Percentiles rank a stretch among this genome's conserved stretches.
Evolutionary conservation across 352 stramenopile species (phyloP).

Genomic region (Globisporangium uncinulatum): DNA sequence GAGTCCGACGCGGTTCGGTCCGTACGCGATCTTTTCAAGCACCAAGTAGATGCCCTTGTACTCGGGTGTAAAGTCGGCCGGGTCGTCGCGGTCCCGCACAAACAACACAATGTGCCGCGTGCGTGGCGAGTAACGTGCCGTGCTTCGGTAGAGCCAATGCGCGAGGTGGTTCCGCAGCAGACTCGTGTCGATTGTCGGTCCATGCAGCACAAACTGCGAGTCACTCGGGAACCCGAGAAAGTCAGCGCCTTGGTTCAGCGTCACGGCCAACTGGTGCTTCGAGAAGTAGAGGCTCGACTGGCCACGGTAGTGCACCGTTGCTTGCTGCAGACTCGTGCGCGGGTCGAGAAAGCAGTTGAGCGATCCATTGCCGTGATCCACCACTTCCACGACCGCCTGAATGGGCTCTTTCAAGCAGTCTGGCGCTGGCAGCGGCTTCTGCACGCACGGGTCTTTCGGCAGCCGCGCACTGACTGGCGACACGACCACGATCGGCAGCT

Average conservation of each 20-base stretch:
- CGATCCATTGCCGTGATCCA: constrained; percentile 50
- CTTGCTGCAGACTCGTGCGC: constrained; percentile 32
- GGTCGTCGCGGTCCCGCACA: constrained; percentile 26
- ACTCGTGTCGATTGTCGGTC: constrained; percentile 62
- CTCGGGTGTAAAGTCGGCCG: constrained; percentile 18
- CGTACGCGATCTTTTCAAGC: constrained; percentile 72
- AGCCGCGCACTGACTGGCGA: constrained; percentile 47
- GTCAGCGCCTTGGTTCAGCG: constrained; percentile 31
- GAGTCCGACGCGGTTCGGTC: constrained; percentile 57
- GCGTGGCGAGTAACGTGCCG: constrained; percentile 60
- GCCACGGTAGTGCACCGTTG: constrained; percentile 69
- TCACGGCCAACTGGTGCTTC: constrained; percentile 77
- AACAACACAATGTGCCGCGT: constrained; percentile 64
- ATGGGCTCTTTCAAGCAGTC: constrained; percentile 64
- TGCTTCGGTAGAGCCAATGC: constrained; percentile 72
- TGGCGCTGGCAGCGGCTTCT: constrained; percentile 51
- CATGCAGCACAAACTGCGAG: constrained; percentile 68
- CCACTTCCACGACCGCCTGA: constrained; percentile 42
- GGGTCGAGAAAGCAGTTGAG: constrained; percentile 50
- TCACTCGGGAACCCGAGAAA: constrained; percentile 64
- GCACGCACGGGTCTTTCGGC: constrained; percentile 65
- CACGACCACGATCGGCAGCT: constrained; percentile 63
- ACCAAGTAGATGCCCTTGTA: constrained; percentile 71
- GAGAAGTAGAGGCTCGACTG: constrained; percentile 70
- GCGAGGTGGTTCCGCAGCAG: constrained; percentile 76